A percentile compares a stretch with the other conserved stretches of the same genome.
Conservation (phyloP, 208 protist species). For the Leishmania major region DNA sequence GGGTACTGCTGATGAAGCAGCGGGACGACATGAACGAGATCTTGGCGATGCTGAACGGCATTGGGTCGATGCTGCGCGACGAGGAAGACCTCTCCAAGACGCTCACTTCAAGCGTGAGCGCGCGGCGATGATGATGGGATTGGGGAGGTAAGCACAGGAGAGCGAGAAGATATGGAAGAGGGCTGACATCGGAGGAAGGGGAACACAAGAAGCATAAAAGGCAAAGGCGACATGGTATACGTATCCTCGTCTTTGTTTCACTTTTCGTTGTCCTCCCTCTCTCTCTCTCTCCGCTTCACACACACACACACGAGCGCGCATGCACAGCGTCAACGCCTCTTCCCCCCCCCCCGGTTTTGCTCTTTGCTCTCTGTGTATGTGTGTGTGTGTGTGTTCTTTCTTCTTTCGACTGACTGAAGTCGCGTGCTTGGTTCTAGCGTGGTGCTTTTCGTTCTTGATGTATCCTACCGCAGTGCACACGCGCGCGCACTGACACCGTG, state of each 20-base stretch:
- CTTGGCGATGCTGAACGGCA: slow-evolving; percentile 67
- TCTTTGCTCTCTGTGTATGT: not conserved
- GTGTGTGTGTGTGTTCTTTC: not conserved
- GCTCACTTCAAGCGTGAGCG: slow-evolving; percentile 40
- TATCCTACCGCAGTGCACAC: not conserved
- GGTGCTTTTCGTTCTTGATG: not conserved
- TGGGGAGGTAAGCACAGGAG: too few relatives aligned
- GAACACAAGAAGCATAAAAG: not conserved
- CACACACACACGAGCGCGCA: not conserved
- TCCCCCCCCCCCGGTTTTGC: not conserved
- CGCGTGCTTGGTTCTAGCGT: not conserved
- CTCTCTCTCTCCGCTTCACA: not conserved
- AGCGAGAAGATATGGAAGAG: not conserved
- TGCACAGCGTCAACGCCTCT: not conserved
- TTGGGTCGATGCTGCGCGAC: slow-evolving; percentile 84
- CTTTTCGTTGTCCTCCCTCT: not conserved
- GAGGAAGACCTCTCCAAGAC: slow-evolving; percentile 90
- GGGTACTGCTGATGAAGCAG: slow-evolving; percentile 67
- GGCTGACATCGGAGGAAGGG: not conserved
- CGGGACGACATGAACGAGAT: slow-evolving; percentile 82
- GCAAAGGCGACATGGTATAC: not conserved
- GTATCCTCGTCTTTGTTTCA: not conserved
- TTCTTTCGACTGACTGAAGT: too few relatives aligned
- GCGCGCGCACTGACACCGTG: not conserved
- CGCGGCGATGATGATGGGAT: slow-evolving; percentile 1